A percentile compares a stretch with the other conserved stretches of the same genome.
Evolutionary conservation across 768 basidiomycete species (phyloP).

Genomic region (Boletus rex-veris): DNA sequence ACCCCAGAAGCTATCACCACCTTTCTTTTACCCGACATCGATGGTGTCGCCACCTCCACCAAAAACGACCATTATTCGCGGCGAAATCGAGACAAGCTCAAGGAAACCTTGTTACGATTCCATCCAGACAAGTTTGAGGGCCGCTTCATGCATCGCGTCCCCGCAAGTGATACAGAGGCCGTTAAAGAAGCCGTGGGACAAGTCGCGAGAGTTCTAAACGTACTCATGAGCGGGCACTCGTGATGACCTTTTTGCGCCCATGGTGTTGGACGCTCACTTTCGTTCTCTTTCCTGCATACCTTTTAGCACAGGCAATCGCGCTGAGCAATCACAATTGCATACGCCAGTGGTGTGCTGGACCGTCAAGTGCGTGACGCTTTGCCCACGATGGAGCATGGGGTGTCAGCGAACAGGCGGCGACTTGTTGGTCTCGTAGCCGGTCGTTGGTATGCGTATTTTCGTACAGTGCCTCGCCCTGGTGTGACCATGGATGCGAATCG

Average conservation of each 20-base stretch:
- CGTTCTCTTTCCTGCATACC: no score
- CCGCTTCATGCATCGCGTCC: constrained; percentile 54
- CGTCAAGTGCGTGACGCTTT: no score
- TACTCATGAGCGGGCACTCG: constrained; percentile 42
- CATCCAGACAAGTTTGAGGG: constrained; percentile 85
- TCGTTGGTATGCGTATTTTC: no score
- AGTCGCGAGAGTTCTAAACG: constrained; percentile 58
- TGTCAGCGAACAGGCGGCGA: no score
- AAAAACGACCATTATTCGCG: constrained; percentile 31
- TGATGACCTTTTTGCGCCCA: background rate
- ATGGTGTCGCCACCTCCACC: background rate
- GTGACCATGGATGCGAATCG: no score
- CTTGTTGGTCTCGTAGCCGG: no score
- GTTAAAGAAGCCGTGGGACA: constrained; percentile 62
- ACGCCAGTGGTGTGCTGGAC: no score
- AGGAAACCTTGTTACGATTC: constrained; percentile 68
- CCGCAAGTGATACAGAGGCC: constrained; percentile 41
- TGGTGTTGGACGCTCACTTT: no score
- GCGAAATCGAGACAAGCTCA: constrained; percentile 57
- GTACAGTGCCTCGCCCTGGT: no score
- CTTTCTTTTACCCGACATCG: constrained; percentile 47
- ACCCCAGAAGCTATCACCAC: constrained; percentile 51
- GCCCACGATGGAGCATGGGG: no score
- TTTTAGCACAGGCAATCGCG: no score
- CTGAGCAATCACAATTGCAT: no score